Evolutionary conservation across 2,329 filamentous ascomycete species (phyloP), one percentile per base, ranked within the genome.

Genomic region (Ampelomyces quisqualis): DNA sequence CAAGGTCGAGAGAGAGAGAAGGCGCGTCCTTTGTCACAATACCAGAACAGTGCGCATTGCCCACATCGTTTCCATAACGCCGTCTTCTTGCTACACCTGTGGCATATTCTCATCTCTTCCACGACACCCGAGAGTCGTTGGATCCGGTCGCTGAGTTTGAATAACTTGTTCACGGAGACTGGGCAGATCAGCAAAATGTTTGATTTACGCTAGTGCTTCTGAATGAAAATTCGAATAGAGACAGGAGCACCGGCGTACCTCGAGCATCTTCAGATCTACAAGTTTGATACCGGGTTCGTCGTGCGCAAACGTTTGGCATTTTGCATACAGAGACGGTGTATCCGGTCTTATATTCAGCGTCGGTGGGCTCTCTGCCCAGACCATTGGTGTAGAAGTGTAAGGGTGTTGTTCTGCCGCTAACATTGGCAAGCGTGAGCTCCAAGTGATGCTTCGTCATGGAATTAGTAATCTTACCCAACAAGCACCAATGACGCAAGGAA

Each of bases 371-470:
- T 30, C 40, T 42, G 11, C 60, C 59, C 39, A 47, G 47, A 5
- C 41, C 28, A 43, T 57, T 26, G 7, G 60, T 65, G 41, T 62
- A 34, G 36, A 65, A 67, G 45, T 39, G 40, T 7, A 67, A 41
- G 17, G 53, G 57, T 43, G 64, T 38, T 18, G 19, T 55, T 27
- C 8, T 42, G 28, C 37, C 55, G 11, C 55, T 42, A 34, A 59
- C 35, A 55, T 65, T 58, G 35, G 41, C 52, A 24, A 64, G 27
- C 24, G 46, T 37, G 33, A 65, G 38, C 27, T 61, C 24, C 26
- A 64, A 45, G 47, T 47, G 55, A 37, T 35, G 15, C 8, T 62
- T 32, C 21, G 29, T 45, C 11, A 23, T 36, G 47, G 50, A 38
- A 26, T 47, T 11, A 39, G 45, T 23, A 61, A 67, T 49, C 33